phyloP scores from a whole-genome alignment of 345 rosid genomes.

The Mercurialis annua region DNA sequence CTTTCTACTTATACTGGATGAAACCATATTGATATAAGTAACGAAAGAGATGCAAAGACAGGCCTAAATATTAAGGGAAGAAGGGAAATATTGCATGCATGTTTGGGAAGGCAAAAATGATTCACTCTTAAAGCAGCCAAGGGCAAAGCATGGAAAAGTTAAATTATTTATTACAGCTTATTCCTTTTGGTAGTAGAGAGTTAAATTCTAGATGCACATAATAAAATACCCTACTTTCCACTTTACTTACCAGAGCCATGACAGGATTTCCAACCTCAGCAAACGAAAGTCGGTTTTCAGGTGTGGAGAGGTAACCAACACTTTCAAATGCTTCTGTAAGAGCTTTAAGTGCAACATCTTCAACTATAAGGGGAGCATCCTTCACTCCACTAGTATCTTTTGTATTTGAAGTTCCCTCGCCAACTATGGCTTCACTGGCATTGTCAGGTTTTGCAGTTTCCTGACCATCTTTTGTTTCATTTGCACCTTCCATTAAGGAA shows the following conservation, averaged over 20 bases:
- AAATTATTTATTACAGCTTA: no score
- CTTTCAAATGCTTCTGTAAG: slow-evolving; percentile 87
- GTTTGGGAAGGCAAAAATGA: not conserved
- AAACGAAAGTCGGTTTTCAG: slow-evolving; percentile 71
- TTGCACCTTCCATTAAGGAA: slow-evolving; percentile 41
- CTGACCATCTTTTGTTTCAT: slow-evolving; percentile 38
- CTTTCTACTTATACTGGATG: not conserved
- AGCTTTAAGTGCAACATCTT: slow-evolving; percentile 64
- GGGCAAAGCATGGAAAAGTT: no score
- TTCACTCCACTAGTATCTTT: slow-evolving; percentile 41
- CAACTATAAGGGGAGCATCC: slow-evolving; percentile 34
- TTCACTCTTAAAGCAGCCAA: no score
- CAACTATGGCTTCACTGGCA: slow-evolving; percentile 31
- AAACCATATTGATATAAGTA: not conserved
- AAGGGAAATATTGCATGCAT: not conserved
- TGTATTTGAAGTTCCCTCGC: slow-evolving; percentile 36
- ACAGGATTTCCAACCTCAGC: slow-evolving; percentile 94
- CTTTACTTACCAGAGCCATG: slow-evolving; percentile 87
- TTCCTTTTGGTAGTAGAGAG: not conserved
- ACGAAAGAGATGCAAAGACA: not conserved
- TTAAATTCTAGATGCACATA: not conserved
- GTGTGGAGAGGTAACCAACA: slow-evolving; percentile 57
- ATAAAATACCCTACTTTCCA: not conserved
- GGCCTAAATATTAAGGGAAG: not conserved
- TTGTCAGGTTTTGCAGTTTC: slow-evolving; percentile 45